A percentile compares a stretch with the other conserved stretches of the same genome.
Conservation (phyloP, 2,329 filamentous ascomycete species). For the Penicillium corylophilum region DNA sequence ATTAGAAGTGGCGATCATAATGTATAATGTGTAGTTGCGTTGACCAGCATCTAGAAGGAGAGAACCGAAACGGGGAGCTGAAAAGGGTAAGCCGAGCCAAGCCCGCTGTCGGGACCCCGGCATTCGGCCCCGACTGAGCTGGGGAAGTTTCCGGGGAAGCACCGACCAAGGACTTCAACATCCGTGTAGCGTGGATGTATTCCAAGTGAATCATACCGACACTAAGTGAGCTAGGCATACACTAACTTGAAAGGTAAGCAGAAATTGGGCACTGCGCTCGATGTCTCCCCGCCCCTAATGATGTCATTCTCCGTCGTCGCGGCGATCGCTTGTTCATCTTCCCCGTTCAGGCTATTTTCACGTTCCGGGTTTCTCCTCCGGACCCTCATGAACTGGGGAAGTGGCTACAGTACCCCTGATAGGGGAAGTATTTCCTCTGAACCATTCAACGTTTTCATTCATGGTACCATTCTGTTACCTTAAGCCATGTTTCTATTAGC, state of each 20-base stretch:
- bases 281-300: background rate
- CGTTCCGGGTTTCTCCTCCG: background rate
- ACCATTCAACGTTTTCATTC: background rate
- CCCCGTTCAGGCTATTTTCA: background rate
- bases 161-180: background rate
- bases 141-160: background rate
- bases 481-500: background rate
- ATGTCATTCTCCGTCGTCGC: conserved; percentile 7
- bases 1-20: background rate
- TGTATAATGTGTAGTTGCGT: background rate
- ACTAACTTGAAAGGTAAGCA: background rate
- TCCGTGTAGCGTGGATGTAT: background rate
- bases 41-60: background rate
- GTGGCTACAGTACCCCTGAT: background rate
- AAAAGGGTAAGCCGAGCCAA: conserved; percentile 1
- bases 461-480: background rate
- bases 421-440: background rate
- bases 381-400: background rate
- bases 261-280: background rate
- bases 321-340: background rate
- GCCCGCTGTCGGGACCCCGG: background rate
- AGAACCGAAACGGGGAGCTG: background rate
- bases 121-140: conserved; percentile 4
- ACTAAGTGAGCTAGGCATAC: background rate
- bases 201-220: background rate